Evolutionary conservation across 2,329 filamentous ascomycete genomes (phyloP), one percentile per base, ranked within the genome.

Genomic region (Epichloe scottii): DNA sequence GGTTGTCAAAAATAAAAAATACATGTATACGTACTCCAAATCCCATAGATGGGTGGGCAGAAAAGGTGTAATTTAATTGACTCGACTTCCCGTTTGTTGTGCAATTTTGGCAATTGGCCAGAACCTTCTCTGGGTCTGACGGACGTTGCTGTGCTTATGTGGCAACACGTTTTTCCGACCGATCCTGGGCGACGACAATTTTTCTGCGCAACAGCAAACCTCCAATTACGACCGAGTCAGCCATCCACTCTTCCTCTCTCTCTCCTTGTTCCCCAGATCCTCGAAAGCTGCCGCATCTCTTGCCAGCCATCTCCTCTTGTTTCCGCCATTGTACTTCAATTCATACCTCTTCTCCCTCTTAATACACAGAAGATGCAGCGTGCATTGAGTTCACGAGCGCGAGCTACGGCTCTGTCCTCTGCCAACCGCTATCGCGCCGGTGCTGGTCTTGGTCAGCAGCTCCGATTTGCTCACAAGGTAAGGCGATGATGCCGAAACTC

Each of bases 381-480:
- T 73, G 89, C 89, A 74, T 80, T 98, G 67, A 82, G 87, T 68
- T 88, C 87, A 62, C 78, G 81, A 68, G 76, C 86, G 64, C 79
- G 89, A 76, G 83, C 88, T 68, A 87, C 89, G 61, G 82, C 84
- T 76, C 82, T 91, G 63, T 85, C 82, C 58, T 79, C 85, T 67
- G 79, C 78, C 68, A 73, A 82, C 62, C 81, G 79, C 67, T 76
- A 84, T 69, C 81, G 83, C 63, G 75, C 82, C 55, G 72, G 75
- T 64, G 71, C 79, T 63, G 78, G 80, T 62, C 70, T 88, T 63
- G 76, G 88, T 62, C 89, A 95, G 71, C 91, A 97, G 76, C 82
- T 95, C 71, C 82, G 93, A 68, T 98, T 95, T 70, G 89, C 91
- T 60, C 91, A 97, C 81, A 97, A 97, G 88, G 89, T 95, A 56